A percentile compares a stretch with the other conserved stretches of the same genome.
These are phyloP conservation scores for Nelumbo lutea DNA, from an alignment of 164 flowering plant species.

Conservation along the genomic window DNA sequence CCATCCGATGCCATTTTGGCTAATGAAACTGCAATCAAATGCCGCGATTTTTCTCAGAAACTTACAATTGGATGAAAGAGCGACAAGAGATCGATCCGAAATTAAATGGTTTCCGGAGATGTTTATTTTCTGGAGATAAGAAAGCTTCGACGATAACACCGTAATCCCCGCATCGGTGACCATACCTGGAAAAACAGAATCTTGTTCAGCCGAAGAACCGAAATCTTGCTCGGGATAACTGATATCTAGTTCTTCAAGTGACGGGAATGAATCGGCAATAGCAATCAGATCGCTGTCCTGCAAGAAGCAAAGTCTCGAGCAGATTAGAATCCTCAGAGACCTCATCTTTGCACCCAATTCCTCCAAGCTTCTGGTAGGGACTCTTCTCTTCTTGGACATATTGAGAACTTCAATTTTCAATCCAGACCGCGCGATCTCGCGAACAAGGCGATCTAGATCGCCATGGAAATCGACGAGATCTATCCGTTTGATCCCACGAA, in stretches of 20 bases:
- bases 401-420: conserved; percentile 30
- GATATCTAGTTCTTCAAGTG: conserved; percentile 52
- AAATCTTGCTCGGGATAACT: conserved; percentile 28
- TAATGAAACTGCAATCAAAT: conserved; percentile 35
- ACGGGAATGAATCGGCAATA: conserved; percentile 32
- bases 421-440: conserved; percentile 24
- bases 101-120: conserved; percentile 47
- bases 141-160: conserved; percentile 27
- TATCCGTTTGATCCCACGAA: conserved; percentile 35
- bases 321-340: conserved; percentile 33
- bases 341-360: conserved; percentile 22
- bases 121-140: conserved; percentile 28
- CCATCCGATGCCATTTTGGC: conserved; percentile 27
- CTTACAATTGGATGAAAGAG: conserved; percentile 29
- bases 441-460: conserved; percentile 27
- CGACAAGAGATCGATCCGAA: conserved; percentile 36
- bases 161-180: conserved; percentile 43
- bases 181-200: neutral
- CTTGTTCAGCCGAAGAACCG: neutral
- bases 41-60: conserved; percentile 29
- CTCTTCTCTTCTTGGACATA: conserved; percentile 29
- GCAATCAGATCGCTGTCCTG: conserved; percentile 27
- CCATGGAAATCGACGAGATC: conserved; percentile 17
- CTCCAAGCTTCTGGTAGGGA: conserved; percentile 30
- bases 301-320: conserved; percentile 21